Percentiles rank a stretch among this genome's conserved stretches.
Evolutionary conservation across 352 stramenopile genomes (phyloP).

Genomic region (Thalassiosira hispida): DNA sequence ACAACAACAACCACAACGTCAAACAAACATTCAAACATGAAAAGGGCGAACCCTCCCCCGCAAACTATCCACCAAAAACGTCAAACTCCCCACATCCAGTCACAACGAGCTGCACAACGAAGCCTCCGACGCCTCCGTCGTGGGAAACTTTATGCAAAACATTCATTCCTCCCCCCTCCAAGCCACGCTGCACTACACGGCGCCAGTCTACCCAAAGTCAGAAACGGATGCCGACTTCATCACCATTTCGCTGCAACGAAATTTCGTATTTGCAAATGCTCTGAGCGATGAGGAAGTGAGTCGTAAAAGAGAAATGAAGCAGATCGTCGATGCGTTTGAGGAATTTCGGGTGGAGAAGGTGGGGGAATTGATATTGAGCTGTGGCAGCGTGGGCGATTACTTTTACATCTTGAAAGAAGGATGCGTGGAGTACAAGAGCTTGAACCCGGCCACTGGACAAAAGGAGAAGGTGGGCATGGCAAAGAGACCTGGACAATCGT

Average conservation of each 20-base stretch:
- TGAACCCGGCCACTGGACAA: conserved; percentile 57
- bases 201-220: conserved; percentile 29
- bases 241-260: conserved; percentile 22
- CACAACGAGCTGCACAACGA: background rate
- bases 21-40: too few relatives aligned
- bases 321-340: conserved; percentile 46
- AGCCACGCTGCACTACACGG: conserved; percentile 18
- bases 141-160: conserved; percentile 34
- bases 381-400: conserved; percentile 34
- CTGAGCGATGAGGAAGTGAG: conserved; percentile 22
- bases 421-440: conserved; percentile 51
- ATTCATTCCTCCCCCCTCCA: conserved; percentile 22
- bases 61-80: background rate
- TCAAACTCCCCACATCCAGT: background rate
- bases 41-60: background rate
- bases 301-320: conserved; percentile 27
- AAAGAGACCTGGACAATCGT: conserved; percentile 28
- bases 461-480: conserved; percentile 43
- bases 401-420: conserved; percentile 52
- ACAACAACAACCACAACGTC: too few relatives aligned
- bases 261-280: conserved; percentile 56
- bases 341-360: background rate
- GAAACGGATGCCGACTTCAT: conserved; percentile 37
- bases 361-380: conserved; percentile 12
- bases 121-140: background rate